A percentile compares a stretch with the other conserved stretches of the same genome.
Conservation (phyloP, 768 basidiomycete species). For the Hemileccinum impolitum region DNA sequence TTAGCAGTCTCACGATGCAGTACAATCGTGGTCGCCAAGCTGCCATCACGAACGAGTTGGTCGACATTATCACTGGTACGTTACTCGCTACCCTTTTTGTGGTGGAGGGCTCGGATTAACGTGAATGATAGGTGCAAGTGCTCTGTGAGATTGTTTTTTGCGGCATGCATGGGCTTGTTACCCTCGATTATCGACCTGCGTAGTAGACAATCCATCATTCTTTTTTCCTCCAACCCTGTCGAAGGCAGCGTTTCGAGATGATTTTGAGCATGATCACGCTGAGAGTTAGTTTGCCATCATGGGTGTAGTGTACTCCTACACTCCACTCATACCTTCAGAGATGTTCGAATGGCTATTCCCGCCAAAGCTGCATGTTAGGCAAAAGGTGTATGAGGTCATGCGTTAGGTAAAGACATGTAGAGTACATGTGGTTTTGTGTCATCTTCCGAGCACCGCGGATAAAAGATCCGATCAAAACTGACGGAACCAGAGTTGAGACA, state of each 20-base stretch:
- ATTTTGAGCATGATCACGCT: background rate
- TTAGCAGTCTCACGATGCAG: constrained; percentile 79
- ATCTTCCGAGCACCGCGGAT: constrained; percentile 15
- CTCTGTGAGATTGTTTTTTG: constrained; percentile 34
- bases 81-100: background rate
- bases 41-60: constrained; percentile 93
- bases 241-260: background rate
- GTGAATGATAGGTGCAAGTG: constrained; percentile 51
- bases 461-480: constrained; percentile 35
- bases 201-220: constrained; percentile 25
- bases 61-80: constrained; percentile 88
- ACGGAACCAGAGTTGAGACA: constrained; percentile 3
- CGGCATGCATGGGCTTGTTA: constrained; percentile 13
- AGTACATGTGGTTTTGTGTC: constrained; percentile 40
- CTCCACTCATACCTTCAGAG: background rate
- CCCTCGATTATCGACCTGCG: constrained; percentile 3
- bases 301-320: background rate
- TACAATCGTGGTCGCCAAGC: constrained; percentile 99
- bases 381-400: constrained; percentile 24
- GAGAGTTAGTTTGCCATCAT: background rate
- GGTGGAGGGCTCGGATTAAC: too few relatives aligned
- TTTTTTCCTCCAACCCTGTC: constrained; percentile 5
- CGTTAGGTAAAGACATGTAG: constrained; percentile 28
- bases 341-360: background rate
- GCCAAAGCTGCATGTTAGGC: background rate